These are phyloP conservation scores for Dictyostelium firmibasis DNA, from an alignment of 78 protist genomes.

Conservation along the genomic window DNA sequence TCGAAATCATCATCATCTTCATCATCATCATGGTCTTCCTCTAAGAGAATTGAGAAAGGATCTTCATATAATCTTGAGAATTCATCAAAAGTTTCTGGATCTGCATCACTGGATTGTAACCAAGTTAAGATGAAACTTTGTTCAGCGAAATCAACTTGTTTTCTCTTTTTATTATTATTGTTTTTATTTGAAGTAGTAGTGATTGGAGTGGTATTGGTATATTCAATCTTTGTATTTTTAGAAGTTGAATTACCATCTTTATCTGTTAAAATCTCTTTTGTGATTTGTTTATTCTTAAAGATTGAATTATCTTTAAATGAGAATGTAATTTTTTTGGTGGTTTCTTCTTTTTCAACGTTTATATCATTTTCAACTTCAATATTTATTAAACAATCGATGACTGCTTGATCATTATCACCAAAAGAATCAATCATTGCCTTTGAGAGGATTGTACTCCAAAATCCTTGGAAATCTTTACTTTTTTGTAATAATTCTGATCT, in stretches of 20 bases:
- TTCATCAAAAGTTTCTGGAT: neutral
- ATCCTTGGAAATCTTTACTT: constrained; percentile 7
- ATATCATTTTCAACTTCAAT: neutral
- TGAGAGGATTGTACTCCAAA: neutral
- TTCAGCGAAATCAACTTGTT: neutral
- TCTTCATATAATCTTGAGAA: constrained; percentile 10
- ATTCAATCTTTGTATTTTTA: neutral
- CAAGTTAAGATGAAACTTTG: neutral
- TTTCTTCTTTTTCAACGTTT: neutral
- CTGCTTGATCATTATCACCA: neutral
- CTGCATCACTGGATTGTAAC: neutral
- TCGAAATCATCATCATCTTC: neutral
- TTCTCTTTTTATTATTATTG: constrained; percentile 13
- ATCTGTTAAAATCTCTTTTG: neutral
- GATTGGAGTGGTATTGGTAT: neutral
- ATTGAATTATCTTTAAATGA: constrained; percentile 4
- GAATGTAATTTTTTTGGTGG: neutral
- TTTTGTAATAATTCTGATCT: constrained; percentile 9
- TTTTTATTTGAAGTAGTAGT: neutral
- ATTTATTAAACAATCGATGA: neutral
- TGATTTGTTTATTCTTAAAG: neutral
- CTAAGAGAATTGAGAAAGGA: constrained; percentile 7
- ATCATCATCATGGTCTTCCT: neutral
- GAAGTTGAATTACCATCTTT: neutral
- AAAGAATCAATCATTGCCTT: neutral